Conservation (phyloP, 768 basidiomycete species). For the Leucosporidium creatinivorum region DNA sequence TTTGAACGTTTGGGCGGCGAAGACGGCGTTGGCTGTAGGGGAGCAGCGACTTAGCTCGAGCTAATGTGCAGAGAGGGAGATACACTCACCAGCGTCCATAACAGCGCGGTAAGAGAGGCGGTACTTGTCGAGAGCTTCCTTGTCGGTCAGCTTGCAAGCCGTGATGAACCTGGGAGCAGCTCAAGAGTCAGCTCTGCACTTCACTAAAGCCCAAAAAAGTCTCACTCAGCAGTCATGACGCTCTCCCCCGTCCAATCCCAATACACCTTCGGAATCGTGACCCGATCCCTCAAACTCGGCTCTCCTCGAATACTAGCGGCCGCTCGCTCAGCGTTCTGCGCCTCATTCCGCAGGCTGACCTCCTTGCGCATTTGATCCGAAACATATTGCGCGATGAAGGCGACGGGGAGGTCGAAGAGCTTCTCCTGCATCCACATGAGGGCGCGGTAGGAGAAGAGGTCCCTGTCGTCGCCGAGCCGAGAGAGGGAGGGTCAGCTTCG, state of each 20-base stretch:
- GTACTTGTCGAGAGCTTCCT: conserved; percentile 39
- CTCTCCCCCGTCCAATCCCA: conserved; percentile 63
- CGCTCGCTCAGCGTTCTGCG: conserved; percentile 64
- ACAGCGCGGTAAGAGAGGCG: conserved; percentile 44
- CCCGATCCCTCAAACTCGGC: conserved; percentile 59
- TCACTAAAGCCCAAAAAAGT: no score
- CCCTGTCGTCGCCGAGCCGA: conserved; percentile 44
- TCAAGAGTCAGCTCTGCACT: no score
- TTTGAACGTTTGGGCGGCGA: conserved; percentile 78
- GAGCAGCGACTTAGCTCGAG: no score
- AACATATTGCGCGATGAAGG: conserved; percentile 54
- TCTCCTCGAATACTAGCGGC: conserved; percentile 62
- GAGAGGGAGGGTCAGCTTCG: not conserved
- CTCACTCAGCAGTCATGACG: conserved; percentile 72
- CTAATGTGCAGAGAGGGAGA: no score
- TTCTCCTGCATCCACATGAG: conserved; percentile 45
- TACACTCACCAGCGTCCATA: conserved; percentile 55
- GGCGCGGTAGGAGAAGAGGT: conserved; percentile 52
- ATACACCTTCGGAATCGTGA: conserved; percentile 71
- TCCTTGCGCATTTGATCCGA: conserved; percentile 74
- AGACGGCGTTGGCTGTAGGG: conserved; percentile 62
- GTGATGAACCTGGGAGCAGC: conserved; percentile 10
- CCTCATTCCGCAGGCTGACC: conserved; percentile 73
- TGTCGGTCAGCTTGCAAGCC: conserved; percentile 43
- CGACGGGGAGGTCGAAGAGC: conserved; percentile 78